Conservation (phyloP, 2,329 filamentous ascomycete genomes). For the Botrytis deweyae region DNA sequence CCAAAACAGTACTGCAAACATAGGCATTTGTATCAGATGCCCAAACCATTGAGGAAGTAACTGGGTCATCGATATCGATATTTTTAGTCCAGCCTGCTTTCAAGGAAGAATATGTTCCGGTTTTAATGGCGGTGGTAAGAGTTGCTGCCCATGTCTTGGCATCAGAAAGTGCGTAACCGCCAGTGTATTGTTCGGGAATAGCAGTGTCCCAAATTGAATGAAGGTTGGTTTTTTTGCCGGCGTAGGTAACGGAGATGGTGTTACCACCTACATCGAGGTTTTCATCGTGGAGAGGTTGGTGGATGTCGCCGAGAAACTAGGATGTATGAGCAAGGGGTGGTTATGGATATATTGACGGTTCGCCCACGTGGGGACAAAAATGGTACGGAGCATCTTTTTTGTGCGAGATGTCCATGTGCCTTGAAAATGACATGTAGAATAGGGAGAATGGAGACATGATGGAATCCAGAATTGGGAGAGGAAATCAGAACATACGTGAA, state of each 20-base stretch:
- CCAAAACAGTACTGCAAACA: constrained; percentile 61
- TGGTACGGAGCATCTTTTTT: constrained; percentile 21
- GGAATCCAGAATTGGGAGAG: constrained; percentile 6
- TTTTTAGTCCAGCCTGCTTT: constrained; percentile 28
- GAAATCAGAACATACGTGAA: constrained; percentile 38
- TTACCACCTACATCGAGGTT: constrained; percentile 66
- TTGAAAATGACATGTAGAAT: constrained; percentile 14
- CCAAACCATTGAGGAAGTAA: constrained; percentile 54
- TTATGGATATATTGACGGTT: neutral
- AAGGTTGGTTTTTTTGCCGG: constrained; percentile 57
- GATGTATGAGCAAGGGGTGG: constrained; percentile 41
- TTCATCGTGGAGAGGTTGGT: constrained; percentile 67
- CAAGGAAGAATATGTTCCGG: constrained; percentile 51
- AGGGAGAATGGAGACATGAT: constrained; percentile 10
- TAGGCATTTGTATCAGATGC: constrained; percentile 62
- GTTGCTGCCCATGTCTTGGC: constrained; percentile 57
- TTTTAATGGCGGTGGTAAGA: constrained; percentile 54
- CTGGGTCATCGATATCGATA: constrained; percentile 27
- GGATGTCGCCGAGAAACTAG: constrained; percentile 55
- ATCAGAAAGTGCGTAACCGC: constrained; percentile 50
- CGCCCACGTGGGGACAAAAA: constrained; percentile 29
- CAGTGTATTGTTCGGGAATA: constrained; percentile 52
- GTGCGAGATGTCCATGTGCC: constrained; percentile 18
- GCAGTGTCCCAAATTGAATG: constrained; percentile 61
- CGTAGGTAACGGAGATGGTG: constrained; percentile 62